Evolutionary conservation across 176 grass and related monocot species (phyloP), one percentile per base, ranked within the genome.

Genomic region (Bothriochloa decipiens): DNA sequence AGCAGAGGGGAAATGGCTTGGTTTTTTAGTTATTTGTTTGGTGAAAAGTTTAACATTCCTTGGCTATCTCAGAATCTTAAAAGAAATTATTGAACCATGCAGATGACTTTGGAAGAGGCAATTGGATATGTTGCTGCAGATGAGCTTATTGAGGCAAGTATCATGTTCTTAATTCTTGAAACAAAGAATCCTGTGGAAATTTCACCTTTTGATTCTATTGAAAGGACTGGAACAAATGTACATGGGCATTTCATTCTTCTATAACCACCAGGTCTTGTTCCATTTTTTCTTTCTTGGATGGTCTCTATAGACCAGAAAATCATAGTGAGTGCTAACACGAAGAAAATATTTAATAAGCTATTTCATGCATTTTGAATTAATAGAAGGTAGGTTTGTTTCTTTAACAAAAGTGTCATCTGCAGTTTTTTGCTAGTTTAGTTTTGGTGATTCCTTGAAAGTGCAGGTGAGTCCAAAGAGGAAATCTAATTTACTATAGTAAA

Each of bases 71-170:
- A 29, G 29, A 77, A 82, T 89, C 60, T 72, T 85, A 75, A 80
- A 7, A 13, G 13, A 83, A 84, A 46, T 26, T 74, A 9, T 77
- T 89, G 77, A 80, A 90, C 68, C 66, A 40, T 88, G 89, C 93
- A 99, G 96, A 91, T 99, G 91, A 94, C 58, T 89, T 91, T 99
- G 86, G 96, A 99, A 88, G 93, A 95, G 70, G 96, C 96, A 85
- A 99, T 99, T 91, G 96, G 96, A 77, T 99, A 99, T 90, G 96
- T 99, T 85, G 96, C 91, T 95, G 82, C 93, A 66, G 96, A 99
- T 89, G 96, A 99, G 74, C 96, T 99, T 81, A 96, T 99, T 42
- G 96, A 99, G 96, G 96, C 82, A 87, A 91, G 91, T 94, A 70
- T 22, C 68, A 46, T 64, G 32, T 77, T 49, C 18, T 90, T 29